Base-by-base conservation (phyloP, 2,329 filamentous ascomycete species). In the Alternaria gansuensis region DNA sequence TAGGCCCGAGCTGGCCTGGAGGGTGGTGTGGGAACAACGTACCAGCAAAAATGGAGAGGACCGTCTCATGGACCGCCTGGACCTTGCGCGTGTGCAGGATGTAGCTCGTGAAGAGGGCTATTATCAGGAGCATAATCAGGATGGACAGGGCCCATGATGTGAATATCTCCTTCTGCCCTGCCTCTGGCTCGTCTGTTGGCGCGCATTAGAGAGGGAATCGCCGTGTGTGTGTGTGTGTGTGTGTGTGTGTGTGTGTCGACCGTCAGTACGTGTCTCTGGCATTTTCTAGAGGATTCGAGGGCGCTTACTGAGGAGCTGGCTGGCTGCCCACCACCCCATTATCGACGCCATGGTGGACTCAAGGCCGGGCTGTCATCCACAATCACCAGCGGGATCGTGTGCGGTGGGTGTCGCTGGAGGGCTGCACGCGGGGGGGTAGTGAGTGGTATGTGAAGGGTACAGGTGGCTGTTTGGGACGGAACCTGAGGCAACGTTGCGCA, bases 101-200 rank as follows among this genome's bases (percentile, higher is more conserved):
- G 81, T 99, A 99, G 83, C 93, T 97, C 43, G 93, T 96, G 79
- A 98, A 96, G 71, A 99, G 91, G 63, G 95, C 94, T 66, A 91
- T 87, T 68, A 98, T 97, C 72, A 99, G 88, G 70, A 99, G 88
- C 81, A 92, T 86, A 71, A 99, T 97, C 70, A 96, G 88, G 74
- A 99, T 99, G 81, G 97, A 97, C 67, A 99, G 88, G 29, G 94
- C 93, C 93, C 92, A 97, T 82, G 95, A 97, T 71, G 93, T 90
- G 76, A 93, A 92, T 65, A 97, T 91, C 82, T 99, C 95, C 83
- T 96, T 93, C 79, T 96, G 88, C 46, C 91, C 90, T 41, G 92
- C 90, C 78, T 97, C 92, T 60, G 89, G 87, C 70, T 88, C 87
- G 70, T 88, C 87, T 87, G 75, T 70, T 51, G 65, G 46, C 60